These are phyloP conservation scores for Russula sp. DNA, from an alignment of 768 basidiomycete genomes.

Conservation along the genomic window DNA sequence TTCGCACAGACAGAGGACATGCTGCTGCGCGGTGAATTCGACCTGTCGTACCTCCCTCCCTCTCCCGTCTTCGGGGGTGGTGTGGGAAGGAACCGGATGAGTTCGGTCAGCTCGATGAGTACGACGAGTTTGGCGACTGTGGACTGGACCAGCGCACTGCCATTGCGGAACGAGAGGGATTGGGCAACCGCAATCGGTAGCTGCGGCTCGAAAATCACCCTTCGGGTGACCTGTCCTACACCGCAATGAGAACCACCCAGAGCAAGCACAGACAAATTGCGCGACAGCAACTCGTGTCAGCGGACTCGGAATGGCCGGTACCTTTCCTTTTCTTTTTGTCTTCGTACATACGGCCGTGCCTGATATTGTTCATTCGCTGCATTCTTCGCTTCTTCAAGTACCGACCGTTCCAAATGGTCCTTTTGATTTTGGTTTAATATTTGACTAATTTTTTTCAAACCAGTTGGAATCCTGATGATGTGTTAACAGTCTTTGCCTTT, in stretches of 20 bases:
- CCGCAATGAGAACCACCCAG: not conserved
- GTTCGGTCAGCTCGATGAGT: slow-evolving; percentile 13
- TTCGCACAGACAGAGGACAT: slow-evolving; percentile 61
- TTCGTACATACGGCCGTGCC: not conserved
- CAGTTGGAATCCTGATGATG: no score
- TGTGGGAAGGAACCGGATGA: slow-evolving; percentile 11
- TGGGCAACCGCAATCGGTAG: slow-evolving; percentile 22
- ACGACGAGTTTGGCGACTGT: slow-evolving; percentile 20
- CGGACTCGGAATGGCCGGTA: not conserved
- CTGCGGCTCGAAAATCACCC: slow-evolving; percentile 24
- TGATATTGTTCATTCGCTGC: no score
- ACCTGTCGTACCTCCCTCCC: slow-evolving; percentile 52
- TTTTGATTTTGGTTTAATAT: not conserved
- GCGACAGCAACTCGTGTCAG: no score
- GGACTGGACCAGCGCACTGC: slow-evolving; percentile 16
- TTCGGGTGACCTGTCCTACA: slow-evolving; percentile 12
- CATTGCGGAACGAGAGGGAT: slow-evolving; percentile 16
- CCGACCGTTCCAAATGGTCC: not conserved
- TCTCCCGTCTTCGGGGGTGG: slow-evolving; percentile 41
- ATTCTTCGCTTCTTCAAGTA: no score
- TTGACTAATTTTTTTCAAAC: no score
- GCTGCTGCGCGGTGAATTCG: slow-evolving; percentile 53
- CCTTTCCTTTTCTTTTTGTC: not conserved
- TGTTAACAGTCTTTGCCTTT: not conserved
- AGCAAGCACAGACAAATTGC: not conserved